Evolutionary conservation across 192 early-diverging fungal species (phyloP), one percentile per base, ranked within the genome.

Genomic region (Endogone sp.): DNA sequence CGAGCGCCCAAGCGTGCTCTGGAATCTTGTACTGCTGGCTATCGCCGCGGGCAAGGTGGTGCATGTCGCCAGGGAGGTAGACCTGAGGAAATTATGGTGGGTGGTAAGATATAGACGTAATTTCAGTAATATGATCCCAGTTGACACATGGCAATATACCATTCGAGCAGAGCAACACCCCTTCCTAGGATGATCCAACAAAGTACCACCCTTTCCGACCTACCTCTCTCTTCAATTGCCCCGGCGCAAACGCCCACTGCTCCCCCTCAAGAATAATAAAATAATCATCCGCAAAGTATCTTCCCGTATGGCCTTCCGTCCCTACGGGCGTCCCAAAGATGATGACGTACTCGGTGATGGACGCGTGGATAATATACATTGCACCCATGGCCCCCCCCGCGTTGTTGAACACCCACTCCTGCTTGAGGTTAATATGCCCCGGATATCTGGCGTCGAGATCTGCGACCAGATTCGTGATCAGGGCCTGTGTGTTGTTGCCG

Each of bases 331-430:
- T 81, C 29, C 79, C 79, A 69, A 81, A 81, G 32, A 81, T 75
- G 30, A 81, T 81, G 3, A 81, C 68, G 69, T 81, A 81, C 58
- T 81, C 79, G n/a, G 78, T 79, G 9, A 81, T 54, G 56, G 79
- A 81, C 25, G 74, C 79, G 44, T 81, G 79, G 3, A 81, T 59
- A 29, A 81, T 78, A 68, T 73, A 81, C 79, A 81, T 81, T 6
- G 78, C 62, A 28, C 79, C 79, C 79, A 81, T 81, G 37, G 79
- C 79, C 65, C 79, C 79, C 69, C 79, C 79, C 68, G 79, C 79
- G 30, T 81, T 81, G 74, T 81, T 81, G 62, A 81, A 81, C 2
- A 81, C 77, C 79, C 79, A 81, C 58, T 81, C 79, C 29, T 79
- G 73, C 59, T 81, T 71, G 23, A 73, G 30, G n/a, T 55, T 27